Evolutionary conservation across 352 stramenopile genomes (phyloP), one percentile per base, ranked within the genome.

Genomic region (Phytophthora pini): DNA sequence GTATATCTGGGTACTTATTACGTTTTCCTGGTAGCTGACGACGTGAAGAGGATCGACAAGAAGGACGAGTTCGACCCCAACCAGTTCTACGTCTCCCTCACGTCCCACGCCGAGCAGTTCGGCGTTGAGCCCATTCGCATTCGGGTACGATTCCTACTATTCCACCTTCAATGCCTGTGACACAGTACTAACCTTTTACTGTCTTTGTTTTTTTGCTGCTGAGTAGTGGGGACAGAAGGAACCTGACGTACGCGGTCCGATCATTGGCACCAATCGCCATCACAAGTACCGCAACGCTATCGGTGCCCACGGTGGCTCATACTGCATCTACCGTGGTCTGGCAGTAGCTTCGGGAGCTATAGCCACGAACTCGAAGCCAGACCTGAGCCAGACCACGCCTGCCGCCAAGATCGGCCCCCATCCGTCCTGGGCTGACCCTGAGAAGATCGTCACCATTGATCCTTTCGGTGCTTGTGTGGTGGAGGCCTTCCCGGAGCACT

Each of bases 241-340:
- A 70, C 90, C 96, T 26, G 70, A 93, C 24, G 83, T 98, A 40
- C 90, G 95, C 29, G 96, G 93, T 39, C 96, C 96, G 11, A 86
- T 99, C 66, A 98, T 99, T 70, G 97, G 93, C 50, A 99, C 96
- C 4, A 98, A 98, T 56, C 89, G 95, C 57, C 95, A 98, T 75
- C 89, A 97, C 57, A 92, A 95, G 51, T 98, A 98, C 66, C 84
- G 97, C 31, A 99, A 99, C 74, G 97, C 97, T 48, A 99, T 99
- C 65, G 98, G 98, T 7, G 97, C 98, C 0, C 98, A 99, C 68
- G 92, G 93, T 17, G 98, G 98, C 15, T 98, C 90, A 22, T 99
- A 99, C 79, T 99, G 95, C 69, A 96, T 99, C 68, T 99, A 99
- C 68, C 98, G 97, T 26, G 97, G 97, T 11, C 72, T 99, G 12